Percentiles rank a stretch among this genome's conserved stretches.
phyloP scores from a whole-genome alignment of 345 rosid genomes.

The Nasturtium officinale region DNA sequence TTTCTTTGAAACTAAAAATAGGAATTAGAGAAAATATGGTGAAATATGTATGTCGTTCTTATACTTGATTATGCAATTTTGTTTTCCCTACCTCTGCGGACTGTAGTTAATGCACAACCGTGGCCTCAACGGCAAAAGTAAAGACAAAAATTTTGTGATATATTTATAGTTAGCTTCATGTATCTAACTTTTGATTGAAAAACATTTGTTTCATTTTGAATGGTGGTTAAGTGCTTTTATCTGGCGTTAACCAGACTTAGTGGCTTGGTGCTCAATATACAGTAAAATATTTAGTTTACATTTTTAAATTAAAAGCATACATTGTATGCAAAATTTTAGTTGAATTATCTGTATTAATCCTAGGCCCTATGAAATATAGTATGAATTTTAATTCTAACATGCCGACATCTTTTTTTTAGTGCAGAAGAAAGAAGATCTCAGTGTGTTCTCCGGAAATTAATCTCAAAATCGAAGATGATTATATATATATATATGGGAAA shows the following conservation, averaged over 20 bases:
- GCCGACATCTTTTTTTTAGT: neutral
- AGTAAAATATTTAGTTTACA: neutral
- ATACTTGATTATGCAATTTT: neutral
- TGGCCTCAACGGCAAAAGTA: conserved; percentile 36
- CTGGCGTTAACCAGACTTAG: neutral
- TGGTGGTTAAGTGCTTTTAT: neutral
- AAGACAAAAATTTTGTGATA: neutral
- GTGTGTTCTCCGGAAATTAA: no score
- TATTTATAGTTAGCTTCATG: neutral
- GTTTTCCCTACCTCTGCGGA: conserved; percentile 29
- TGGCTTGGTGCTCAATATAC: neutral
- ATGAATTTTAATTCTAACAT: neutral
- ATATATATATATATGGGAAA: neutral
- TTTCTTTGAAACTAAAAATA: neutral
- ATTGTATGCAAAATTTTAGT: neutral
- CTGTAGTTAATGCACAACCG: conserved; percentile 32
- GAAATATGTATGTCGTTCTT: neutral
- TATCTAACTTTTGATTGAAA: neutral
- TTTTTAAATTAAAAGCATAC: neutral
- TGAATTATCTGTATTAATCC: neutral
- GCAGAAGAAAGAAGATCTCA: no score
- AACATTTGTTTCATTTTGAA: neutral
- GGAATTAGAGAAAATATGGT: neutral
- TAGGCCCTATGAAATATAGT: neutral
- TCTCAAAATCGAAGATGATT: neutral